phyloP scores from a whole-genome alignment of 2,329 filamentous ascomycete species.

The Coniochaeta ligniaria region DNA sequence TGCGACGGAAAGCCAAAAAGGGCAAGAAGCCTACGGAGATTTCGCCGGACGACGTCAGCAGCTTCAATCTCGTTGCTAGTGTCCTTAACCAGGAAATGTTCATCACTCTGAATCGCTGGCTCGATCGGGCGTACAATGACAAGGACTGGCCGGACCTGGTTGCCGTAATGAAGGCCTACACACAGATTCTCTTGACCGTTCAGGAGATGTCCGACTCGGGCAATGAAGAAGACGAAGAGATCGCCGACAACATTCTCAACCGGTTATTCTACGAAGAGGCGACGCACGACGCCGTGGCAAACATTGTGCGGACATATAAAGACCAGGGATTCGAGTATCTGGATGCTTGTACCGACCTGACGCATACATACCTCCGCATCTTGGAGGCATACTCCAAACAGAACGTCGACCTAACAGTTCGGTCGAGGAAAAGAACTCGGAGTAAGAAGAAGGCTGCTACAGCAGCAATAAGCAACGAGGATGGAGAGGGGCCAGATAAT shows the following conservation, averaged over 20 bases:
- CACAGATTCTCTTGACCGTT: conserved; percentile 84
- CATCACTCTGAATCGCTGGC: conserved; percentile 74
- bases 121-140: conserved; percentile 71
- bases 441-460: conserved; percentile 64
- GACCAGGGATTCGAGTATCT: conserved; percentile 92
- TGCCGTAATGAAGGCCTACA: conserved; percentile 88
- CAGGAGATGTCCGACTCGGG: conserved; percentile 84
- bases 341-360: conserved; percentile 83
- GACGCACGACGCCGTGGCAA: conserved; percentile 80
- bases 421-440: conserved; percentile 67
- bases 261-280: conserved; percentile 98
- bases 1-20: conserved; percentile 56
- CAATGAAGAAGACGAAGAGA: conserved; percentile 91
- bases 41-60: conserved; percentile 51
- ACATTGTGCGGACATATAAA: conserved; percentile 79
- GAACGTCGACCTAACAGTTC: conserved; percentile 88
- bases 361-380: conserved; percentile 87
- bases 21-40: conserved; percentile 32
- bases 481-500: conserved; percentile 35
- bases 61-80: conserved; percentile 78
- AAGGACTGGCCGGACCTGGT: conserved; percentile 86
- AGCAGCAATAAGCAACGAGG: conserved; percentile 21
- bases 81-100: conserved; percentile 96
- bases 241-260: conserved; percentile 93
- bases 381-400: conserved; percentile 91